Evolutionary conservation across 305 asterid species (phyloP).

Genomic region (Petunia hybrid): DNA sequence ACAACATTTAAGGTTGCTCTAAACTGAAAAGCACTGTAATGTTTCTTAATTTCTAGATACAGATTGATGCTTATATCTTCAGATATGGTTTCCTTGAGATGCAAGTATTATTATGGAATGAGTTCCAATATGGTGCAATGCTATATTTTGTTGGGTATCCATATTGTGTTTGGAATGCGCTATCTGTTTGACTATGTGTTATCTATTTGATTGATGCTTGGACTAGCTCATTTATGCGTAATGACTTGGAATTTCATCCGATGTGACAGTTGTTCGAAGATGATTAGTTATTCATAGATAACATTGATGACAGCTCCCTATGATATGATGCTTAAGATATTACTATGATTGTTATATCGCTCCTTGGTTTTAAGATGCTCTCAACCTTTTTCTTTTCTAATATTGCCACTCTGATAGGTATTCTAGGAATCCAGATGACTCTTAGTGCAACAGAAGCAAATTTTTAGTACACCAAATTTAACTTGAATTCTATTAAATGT

Average conservation of each 20-base stretch:
- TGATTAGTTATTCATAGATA: neutral
- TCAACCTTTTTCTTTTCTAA: constrained; percentile 5
- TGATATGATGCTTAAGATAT: constrained; percentile 21
- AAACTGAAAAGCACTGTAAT: neutral
- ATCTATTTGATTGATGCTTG: constrained; percentile 23
- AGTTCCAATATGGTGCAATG: constrained; percentile 5
- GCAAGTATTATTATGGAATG: constrained; percentile 8
- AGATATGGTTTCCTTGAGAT: constrained; percentile 20
- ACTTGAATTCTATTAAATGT: neutral
- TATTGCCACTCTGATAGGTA: constrained; percentile 1
- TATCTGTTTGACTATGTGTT: constrained; percentile 15
- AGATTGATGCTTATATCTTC: constrained; percentile 19
- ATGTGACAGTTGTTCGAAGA: neutral
- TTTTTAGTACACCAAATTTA: neutral
- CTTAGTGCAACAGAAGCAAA: constrained; percentile 9
- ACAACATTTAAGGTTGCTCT: neutral
- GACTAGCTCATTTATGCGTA: neutral
- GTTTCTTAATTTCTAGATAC: neutral
- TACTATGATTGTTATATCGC: neutral
- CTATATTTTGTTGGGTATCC: constrained; percentile 16
- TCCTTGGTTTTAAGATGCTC: constrained; percentile 6
- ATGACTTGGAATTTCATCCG: constrained; percentile 4
- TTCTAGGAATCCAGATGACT: neutral
- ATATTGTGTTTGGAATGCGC: neutral
- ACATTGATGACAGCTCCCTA: constrained; percentile 13